Base-by-base conservation (phyloP, 129 eudicot genomes). In the Lactuca sativa region DNA sequence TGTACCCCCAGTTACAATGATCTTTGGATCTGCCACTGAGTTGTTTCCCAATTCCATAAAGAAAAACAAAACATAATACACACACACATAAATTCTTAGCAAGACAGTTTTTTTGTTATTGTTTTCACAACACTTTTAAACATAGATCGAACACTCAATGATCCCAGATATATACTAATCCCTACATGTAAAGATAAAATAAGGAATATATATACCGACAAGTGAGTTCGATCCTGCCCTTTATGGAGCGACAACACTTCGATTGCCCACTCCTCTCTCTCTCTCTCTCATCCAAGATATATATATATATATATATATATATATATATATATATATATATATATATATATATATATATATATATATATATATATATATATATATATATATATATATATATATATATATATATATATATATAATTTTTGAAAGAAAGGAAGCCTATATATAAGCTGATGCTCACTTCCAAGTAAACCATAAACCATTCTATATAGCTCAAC, bases 191-290 rank as follows among this genome's bases (percentile, higher is more conserved):
- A 52, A 37, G 40, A 37, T 36, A 40, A 40, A 56, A 17, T 9
- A 17, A 59, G 7, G 62, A 67, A 59, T 49, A 51, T 72, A 30
- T 59, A 18, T 48, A 64, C 95, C 84, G 89, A 83, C 91, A 87
- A 85, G 84, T 62, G 77, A 64, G 66, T 83, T 73, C 30, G 62
- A 53, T 75, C 76, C 66, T 81, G 91, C 80, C 83, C 76, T 73
- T 61, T 74, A 54, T 73, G 73, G 70, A 83, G 82, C 63, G 92
- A 85, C 95, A 90, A 54, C 64, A 65, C 77, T 83, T 85, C 74
- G 84, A 82, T 81, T 86, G 82, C 81, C 89, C 80, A 66, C 71
- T 74, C 77, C 66, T 74, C 56, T 74, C 66, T 76, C 84, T 62
- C 77, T 76, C 71, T 65, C 69, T 25, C 66, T 55, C 56, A 69